Conservation (phyloP, 2,329 filamentous ascomycete species). For the Calonectria fujianensis region DNA sequence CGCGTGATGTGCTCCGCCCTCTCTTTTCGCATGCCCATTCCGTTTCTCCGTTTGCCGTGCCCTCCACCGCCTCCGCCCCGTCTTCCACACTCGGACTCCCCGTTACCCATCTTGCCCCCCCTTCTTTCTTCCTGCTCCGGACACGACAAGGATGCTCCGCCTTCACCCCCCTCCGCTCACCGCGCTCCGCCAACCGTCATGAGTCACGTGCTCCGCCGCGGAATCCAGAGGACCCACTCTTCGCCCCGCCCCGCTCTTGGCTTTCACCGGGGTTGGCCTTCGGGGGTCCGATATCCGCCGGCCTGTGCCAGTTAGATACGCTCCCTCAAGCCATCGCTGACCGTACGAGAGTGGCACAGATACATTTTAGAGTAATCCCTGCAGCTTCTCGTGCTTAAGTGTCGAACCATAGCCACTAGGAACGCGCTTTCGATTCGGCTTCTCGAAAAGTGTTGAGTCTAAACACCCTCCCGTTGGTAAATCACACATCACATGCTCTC, state of each 20-base stretch:
- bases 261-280: constrained; percentile 30
- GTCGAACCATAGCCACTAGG: constrained; percentile 1
- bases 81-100: constrained; percentile 21
- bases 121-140: constrained; percentile 4
- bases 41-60: constrained; percentile 11
- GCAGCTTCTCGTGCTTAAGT: constrained; percentile 10
- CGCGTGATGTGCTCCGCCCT: constrained; percentile 17
- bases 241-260: constrained; percentile 43
- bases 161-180: constrained; percentile 31
- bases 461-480: constrained; percentile 8
- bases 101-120: background rate
- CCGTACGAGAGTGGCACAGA: constrained; percentile 22
- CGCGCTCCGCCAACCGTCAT: constrained; percentile 36
- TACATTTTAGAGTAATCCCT: constrained; percentile 19
- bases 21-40: background rate
- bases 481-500: constrained; percentile 25
- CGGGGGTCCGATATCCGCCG: constrained; percentile 31
- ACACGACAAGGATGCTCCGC: constrained; percentile 31
- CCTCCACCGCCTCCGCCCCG: constrained; percentile 17
- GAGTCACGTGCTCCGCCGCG: constrained; percentile 53
- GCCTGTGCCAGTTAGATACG: constrained; percentile 9
- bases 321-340: background rate
- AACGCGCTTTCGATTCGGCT: constrained; percentile 14
- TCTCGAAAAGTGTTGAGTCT: constrained; percentile 37
- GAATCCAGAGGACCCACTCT: constrained; percentile 36